Evolutionary conservation across 257 asterid species (phyloP).

Genomic region (Solanum etuberosum): DNA sequence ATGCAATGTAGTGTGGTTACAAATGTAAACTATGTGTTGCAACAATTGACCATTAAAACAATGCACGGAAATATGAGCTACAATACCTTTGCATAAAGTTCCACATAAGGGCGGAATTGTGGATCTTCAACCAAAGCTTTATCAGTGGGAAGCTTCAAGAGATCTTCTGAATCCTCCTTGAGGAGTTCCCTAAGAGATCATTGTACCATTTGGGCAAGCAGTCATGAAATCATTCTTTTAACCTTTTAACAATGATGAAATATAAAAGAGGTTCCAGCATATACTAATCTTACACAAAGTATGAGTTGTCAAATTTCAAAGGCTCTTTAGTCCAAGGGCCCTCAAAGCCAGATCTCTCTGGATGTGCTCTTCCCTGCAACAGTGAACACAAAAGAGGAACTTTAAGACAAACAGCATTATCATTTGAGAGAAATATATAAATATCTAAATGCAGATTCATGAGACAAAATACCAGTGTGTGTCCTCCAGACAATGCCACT

Average conservation of each 20-base stretch:
- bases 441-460: not conserved
- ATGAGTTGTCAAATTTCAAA: constrained; percentile 75
- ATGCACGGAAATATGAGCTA: not conserved
- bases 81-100: constrained; percentile 56
- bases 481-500: constrained; percentile 81
- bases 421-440: not conserved
- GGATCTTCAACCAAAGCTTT: constrained; percentile 63
- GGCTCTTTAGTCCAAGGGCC: constrained; percentile 92
- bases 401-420: not conserved
- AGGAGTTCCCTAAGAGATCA: constrained; percentile 48
- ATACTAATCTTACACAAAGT: constrained; percentile 46
- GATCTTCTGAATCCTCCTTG: constrained; percentile 52
- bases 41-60: not conserved
- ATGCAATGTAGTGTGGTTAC: not conserved
- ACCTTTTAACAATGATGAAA: not conserved
- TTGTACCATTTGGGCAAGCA: not conserved
- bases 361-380: constrained; percentile 74
- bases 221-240: constrained; percentile 2
- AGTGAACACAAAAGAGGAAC: not conserved
- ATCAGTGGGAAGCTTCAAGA: constrained; percentile 75
- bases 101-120: constrained; percentile 34
- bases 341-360: constrained; percentile 77
- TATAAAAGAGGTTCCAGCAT: not conserved
- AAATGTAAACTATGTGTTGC: not conserved
- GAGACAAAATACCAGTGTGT: constrained; percentile 52